Percentiles rank a stretch among this genome's conserved stretches.
Evolutionary conservation across 306 rosid species (phyloP).

Genomic region (Arachis stenosperma): DNA sequence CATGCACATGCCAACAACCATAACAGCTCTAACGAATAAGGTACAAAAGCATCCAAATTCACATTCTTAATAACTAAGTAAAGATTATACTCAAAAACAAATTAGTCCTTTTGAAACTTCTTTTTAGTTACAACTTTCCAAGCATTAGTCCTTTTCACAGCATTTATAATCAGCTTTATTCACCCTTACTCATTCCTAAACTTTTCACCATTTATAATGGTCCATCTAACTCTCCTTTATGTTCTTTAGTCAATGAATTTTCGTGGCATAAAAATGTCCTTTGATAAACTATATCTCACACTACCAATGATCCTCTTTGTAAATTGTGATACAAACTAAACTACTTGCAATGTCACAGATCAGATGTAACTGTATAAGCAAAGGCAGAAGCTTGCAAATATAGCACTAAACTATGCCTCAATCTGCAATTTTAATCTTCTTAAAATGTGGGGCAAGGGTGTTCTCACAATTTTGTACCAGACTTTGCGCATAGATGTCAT

Average conservation of each 20-base stretch:
- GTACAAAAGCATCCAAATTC: background rate
- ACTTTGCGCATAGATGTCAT: no score
- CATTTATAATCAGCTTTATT: background rate
- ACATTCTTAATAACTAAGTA: constrained; percentile 7
- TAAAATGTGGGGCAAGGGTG: no score
- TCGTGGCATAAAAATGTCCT: no score
- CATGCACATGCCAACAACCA: constrained; percentile 2
- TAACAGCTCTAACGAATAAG: background rate
- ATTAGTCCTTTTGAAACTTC: background rate
- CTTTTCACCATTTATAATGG: background rate
- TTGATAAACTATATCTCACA: background rate
- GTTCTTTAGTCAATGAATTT: no score
- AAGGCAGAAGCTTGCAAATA: constrained; percentile 4
- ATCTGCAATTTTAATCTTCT: no score
- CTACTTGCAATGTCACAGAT: background rate
- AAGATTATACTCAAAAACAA: background rate
- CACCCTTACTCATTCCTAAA: background rate
- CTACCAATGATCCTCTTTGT: background rate
- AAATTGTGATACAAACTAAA: constrained; percentile 1
- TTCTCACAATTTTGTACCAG: no score
- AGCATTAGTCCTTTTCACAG: background rate
- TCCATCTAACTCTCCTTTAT: background rate
- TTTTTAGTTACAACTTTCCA: background rate
- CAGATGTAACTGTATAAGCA: background rate
- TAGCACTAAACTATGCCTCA: no score